Evolutionary conservation across 2,329 filamentous ascomycete genomes (phyloP).

Genomic region (Mariannaea elegans): DNA sequence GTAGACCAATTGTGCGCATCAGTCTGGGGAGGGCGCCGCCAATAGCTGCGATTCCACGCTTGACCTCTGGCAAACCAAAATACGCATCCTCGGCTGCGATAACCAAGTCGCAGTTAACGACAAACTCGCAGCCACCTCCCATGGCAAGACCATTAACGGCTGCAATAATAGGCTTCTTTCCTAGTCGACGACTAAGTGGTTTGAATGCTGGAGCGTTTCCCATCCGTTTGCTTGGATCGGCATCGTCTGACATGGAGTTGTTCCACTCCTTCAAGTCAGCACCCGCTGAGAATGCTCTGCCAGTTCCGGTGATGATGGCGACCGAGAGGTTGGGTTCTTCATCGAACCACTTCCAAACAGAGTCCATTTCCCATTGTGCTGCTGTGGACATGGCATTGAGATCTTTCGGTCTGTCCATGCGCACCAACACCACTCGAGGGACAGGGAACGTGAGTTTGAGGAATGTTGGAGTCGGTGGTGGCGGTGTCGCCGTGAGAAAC

Average conservation of each 20-base stretch:
- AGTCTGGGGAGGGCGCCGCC: constrained; percentile 62
- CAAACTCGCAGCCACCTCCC: constrained; percentile 66
- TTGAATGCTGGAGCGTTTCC: constrained; percentile 47
- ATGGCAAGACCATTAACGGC: constrained; percentile 67
- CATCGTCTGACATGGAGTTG: constrained; percentile 27
- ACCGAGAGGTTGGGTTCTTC: constrained; percentile 56
- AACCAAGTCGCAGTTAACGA: constrained; percentile 63
- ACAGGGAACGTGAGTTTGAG: constrained; percentile 53
- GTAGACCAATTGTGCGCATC: constrained; percentile 55
- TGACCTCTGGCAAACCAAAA: constrained; percentile 63
- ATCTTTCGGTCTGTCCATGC: constrained; percentile 57
- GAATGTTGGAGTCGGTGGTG: constrained; percentile 23
- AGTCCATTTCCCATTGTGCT: constrained; percentile 28
- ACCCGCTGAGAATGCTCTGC: constrained; percentile 63
- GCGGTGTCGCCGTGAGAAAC: constrained; percentile 21
- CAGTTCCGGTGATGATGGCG: constrained; percentile 60
- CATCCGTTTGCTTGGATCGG: constrained; percentile 26
- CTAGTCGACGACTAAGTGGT: constrained; percentile 62
- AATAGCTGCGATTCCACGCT: constrained; percentile 62
- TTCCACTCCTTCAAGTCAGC: constrained; percentile 62
- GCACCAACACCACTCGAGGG: constrained; percentile 58
- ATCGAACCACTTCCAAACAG: constrained; percentile 63
- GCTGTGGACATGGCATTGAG: constrained; percentile 51
- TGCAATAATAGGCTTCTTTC: constrained; percentile 69
- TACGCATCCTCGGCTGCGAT: constrained; percentile 60